phyloP scores from a whole-genome alignment of 495 filamentous ascomycete genomes.

The Filosporella fistucella region DNA sequence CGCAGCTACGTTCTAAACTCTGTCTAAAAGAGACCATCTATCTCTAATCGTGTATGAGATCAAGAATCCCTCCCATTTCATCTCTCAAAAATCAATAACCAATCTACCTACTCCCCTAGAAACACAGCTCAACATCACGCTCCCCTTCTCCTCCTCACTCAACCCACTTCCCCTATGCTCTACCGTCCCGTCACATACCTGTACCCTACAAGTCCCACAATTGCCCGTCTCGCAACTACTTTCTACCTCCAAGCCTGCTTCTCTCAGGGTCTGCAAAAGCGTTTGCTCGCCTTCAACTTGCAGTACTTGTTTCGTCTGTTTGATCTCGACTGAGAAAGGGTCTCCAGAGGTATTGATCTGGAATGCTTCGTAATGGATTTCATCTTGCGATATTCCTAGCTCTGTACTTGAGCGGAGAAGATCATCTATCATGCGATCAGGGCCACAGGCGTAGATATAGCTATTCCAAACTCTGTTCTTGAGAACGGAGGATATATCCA shows the following conservation, averaged over 20 bases:
- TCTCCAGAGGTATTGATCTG: constrained; percentile 44
- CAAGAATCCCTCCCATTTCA: too few relatives aligned
- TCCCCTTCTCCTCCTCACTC: constrained; percentile 29
- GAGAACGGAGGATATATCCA: constrained; percentile 41
- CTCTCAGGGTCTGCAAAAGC: constrained; percentile 35
- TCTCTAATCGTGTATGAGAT: too few relatives aligned
- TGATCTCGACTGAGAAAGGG: constrained; percentile 48
- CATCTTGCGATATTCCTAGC: constrained; percentile 33
- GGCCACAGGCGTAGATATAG: constrained; percentile 51
- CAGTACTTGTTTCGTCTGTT: constrained; percentile 20
- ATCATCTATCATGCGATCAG: constrained; percentile 43
- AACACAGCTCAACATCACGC: constrained; percentile 30
- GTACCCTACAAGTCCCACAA: constrained; percentile 53
- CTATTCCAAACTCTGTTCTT: constrained; percentile 36
- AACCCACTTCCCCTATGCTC: constrained; percentile 47
- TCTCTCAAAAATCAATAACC: constrained; percentile 19
- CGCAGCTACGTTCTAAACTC: too few relatives aligned
- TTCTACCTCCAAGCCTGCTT: constrained; percentile 38
- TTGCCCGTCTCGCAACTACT: constrained; percentile 54
- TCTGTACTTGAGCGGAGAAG: constrained; percentile 30
- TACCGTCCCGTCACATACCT: constrained; percentile 41
- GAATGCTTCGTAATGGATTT: constrained; percentile 55
- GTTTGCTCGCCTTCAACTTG: constrained; percentile 32
- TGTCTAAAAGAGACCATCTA: too few relatives aligned
- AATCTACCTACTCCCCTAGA: constrained; percentile 17